Percentiles rank a stretch among this genome's conserved stretches.
phyloP scores from a whole-genome alignment of 805 yeast genomes.

The Yarrowia sp. region DNA sequence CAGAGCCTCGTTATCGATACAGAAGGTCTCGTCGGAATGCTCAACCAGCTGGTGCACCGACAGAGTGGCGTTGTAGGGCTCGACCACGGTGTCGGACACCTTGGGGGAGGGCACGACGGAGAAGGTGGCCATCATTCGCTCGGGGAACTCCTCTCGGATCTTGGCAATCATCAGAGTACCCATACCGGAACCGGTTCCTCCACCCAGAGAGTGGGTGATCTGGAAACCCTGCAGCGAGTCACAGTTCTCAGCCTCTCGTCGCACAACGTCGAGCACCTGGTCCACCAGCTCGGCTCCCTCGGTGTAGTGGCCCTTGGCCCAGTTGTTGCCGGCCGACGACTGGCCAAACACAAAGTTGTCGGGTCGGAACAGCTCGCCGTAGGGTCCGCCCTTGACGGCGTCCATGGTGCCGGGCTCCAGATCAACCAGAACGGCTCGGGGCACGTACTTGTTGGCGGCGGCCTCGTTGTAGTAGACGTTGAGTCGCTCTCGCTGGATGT shows the following conservation, averaged over 20 bases:
- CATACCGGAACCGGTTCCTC: slow-evolving; percentile 98
- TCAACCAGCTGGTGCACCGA: slow-evolving; percentile 92
- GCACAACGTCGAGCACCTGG: slow-evolving; percentile 83
- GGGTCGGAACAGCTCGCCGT: slow-evolving; percentile 88
- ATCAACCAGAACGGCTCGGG: slow-evolving; percentile 91
- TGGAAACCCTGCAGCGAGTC: slow-evolving; percentile 96
- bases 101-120: slow-evolving; percentile 93
- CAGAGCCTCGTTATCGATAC: slow-evolving; percentile 93
- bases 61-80: slow-evolving; percentile 91
- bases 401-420: slow-evolving; percentile 95
- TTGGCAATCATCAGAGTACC: slow-evolving; percentile 86
- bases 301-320: slow-evolving; percentile 98
- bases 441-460: slow-evolving; percentile 84
- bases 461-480: slow-evolving; percentile 91
- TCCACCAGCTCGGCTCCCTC: slow-evolving; percentile 96
- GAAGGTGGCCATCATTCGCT: slow-evolving; percentile 95
- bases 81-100: slow-evolving; percentile 91
- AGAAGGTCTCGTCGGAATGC: slow-evolving; percentile 90
- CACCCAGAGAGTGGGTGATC: slow-evolving; percentile 80
- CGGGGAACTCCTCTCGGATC: slow-evolving; percentile 91
- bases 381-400: slow-evolving; percentile 76
- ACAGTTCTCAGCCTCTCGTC: slow-evolving; percentile 93
- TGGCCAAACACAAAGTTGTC: slow-evolving; percentile 90
- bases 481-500: slow-evolving; percentile 56
- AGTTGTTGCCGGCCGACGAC: slow-evolving; percentile 92